phyloP scores from a whole-genome alignment of 164 flowering plant genomes.

The Echeveria elegans region DNA sequence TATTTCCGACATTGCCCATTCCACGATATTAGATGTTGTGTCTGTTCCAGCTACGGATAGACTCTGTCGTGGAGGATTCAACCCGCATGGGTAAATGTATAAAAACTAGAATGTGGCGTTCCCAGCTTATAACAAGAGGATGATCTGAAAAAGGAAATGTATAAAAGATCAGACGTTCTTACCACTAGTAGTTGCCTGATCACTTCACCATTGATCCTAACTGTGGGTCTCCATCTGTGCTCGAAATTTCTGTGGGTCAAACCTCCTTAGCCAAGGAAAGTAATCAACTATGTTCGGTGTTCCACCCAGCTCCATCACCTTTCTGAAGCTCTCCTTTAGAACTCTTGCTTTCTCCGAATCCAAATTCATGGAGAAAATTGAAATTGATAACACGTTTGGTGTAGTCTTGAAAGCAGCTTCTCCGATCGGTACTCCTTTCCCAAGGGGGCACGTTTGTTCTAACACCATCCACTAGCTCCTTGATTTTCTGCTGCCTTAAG shows the following conservation, averaged over 20 bases:
- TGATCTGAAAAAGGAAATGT: no score
- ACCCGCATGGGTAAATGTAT: no score
- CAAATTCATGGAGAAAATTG: constrained; percentile 25
- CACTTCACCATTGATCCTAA: no score
- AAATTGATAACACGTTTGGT: constrained; percentile 24
- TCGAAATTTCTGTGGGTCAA: constrained; percentile 24
- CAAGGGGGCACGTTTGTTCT: no score
- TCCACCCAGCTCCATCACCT: constrained; percentile 20
- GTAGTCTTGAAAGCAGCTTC: no score
- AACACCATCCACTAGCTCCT: no score
- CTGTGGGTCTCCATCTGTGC: constrained; percentile 5
- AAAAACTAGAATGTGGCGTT: background rate
- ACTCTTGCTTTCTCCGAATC: constrained; percentile 16
- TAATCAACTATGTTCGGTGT: constrained; percentile 28
- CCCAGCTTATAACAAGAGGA: no score
- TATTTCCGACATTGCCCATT: constrained; percentile 15
- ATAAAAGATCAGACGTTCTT: no score
- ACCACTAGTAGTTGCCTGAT: no score
- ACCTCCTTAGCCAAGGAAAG: constrained; percentile 20
- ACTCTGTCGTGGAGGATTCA: no score
- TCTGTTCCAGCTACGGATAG: background rate
- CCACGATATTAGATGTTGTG: constrained; percentile 10
- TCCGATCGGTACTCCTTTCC: no score
- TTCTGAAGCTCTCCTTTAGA: constrained; percentile 6
- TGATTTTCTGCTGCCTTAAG: no score